Conservation (phyloP, 2,329 filamentous ascomycete species). For the Myriosclerotinia scirpicola region DNA sequence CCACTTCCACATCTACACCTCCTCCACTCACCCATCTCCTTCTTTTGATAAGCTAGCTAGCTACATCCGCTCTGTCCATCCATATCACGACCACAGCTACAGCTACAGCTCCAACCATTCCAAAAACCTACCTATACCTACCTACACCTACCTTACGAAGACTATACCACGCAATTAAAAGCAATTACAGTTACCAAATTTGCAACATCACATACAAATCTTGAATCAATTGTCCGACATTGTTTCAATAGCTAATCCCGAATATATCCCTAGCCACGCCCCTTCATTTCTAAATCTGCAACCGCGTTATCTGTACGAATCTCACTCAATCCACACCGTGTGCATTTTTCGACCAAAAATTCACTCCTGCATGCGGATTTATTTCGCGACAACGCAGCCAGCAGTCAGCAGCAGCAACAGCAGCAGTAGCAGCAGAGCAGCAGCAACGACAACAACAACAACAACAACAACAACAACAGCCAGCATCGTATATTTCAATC, state of each 20-base stretch:
- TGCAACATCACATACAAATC: neutral
- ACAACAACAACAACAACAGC: neutral
- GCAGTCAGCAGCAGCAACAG: too few relatives aligned
- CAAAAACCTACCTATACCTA: neutral
- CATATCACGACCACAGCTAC: neutral
- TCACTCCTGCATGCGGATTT: slow-evolving; percentile 14
- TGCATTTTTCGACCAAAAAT: neutral
- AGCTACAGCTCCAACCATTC: neutral
- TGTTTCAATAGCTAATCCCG: neutral
- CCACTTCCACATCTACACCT: too few relatives aligned
- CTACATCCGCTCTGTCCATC: neutral
- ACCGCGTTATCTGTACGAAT: neutral
- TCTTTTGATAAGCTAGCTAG: neutral
- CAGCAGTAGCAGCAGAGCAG: too few relatives aligned
- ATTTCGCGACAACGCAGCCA: neutral
- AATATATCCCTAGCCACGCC: neutral
- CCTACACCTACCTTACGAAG: too few relatives aligned
- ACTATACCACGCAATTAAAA: neutral
- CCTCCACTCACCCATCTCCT: neutral
- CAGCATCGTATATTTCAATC: neutral
- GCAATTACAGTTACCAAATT: neutral
- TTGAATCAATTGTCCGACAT: slow-evolving; percentile 15
- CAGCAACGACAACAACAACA: neutral
- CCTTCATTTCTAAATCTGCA: neutral
- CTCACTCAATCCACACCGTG: too few relatives aligned